Evolutionary conservation across 768 basidiomycete genomes (phyloP), one percentile per base, ranked within the genome.

Genomic region (Leccinum uliginosum): DNA sequence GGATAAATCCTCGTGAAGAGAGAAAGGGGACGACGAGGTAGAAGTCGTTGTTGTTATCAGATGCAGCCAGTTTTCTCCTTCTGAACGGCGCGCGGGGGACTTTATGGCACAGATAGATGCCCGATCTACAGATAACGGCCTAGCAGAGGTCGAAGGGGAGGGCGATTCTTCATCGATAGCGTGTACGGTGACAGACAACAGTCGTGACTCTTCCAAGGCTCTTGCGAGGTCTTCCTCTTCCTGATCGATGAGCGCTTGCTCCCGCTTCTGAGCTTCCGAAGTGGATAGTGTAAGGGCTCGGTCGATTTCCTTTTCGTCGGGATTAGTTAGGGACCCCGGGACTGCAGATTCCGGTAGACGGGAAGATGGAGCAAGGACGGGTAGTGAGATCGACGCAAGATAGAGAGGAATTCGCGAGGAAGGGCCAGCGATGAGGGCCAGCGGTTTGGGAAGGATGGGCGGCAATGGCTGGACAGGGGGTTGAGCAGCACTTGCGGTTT

Each of bases 221-320:
- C 76, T 76, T 21, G 81, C 81, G 14, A 91, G 73, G 44, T 89
- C 85, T 27, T 83, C 83, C 56, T 88, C 86, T 65, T 91, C 87
- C 56, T 67, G 67, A 21, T 61, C 62, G 29, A 64, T 57, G 43
- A 72, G 23, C 6, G 56, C 62, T 44, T 63, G 57, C 44, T 71
- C 68, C 17, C 51, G 68, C n/a, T 52, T 61, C 35, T 51, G 63
- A 7, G 76, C 73, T 48, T 81, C 80, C 17, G 80, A 61, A 1
- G 51, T 56, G 14, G 70, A 79, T 54, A 80, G 74, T 2, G 83
- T 80, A 48, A 84, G 61, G 14, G 78, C 80, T 15, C 80, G 62
- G 12, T 75, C 80, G 27, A 77, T 61, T 14, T 77, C 76, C 17
- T 81, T 80, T 27, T 78, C 76, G 34, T 78, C 74, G 30, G 72